Evolutionary conservation across 2,329 filamentous ascomycete species (phyloP).

Genomic region (Scedosporium aurantiacum): DNA sequence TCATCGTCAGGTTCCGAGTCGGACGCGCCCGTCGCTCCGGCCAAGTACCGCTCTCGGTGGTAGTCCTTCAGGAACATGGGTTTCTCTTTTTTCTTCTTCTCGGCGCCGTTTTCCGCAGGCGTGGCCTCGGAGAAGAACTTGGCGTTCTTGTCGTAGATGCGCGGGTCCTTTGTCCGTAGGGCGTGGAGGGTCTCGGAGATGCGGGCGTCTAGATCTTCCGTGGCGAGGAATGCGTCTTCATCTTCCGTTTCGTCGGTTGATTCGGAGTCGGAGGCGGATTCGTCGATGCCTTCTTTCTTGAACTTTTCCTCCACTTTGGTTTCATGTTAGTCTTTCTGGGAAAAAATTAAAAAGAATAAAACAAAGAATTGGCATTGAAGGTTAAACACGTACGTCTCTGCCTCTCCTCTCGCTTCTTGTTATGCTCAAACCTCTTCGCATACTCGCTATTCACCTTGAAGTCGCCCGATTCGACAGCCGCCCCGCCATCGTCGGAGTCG

Average conservation of each 20-base stretch:
- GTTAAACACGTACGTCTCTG: slow-evolving; percentile 47
- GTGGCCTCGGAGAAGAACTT: slow-evolving; percentile 41
- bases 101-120: slow-evolving; percentile 13
- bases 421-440: slow-evolving; percentile 83
- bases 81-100: slow-evolving; percentile 58
- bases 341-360: not conserved
- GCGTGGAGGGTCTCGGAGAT: slow-evolving; percentile 80
- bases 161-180: slow-evolving; percentile 81
- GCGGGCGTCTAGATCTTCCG: slow-evolving; percentile 72
- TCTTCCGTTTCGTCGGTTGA: slow-evolving; percentile 77
- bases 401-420: slow-evolving; percentile 89
- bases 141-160: slow-evolving; percentile 76
- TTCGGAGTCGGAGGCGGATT: slow-evolving; percentile 42
- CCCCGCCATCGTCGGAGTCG: slow-evolving; percentile 29
- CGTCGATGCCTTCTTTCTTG: slow-evolving; percentile 32
- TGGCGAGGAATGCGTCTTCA: slow-evolving; percentile 78
- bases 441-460: slow-evolving; percentile 88
- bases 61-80: slow-evolving; percentile 82
- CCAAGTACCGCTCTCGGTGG: slow-evolving; percentile 79
- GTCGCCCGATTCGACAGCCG: slow-evolving; percentile 13
- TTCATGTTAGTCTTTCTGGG: not conserved
- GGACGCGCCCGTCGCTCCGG: slow-evolving; percentile 50
- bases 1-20: slow-evolving; percentile 34
- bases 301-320: slow-evolving; percentile 72
- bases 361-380: not conserved